phyloP scores from a whole-genome alignment of 768 basidiomycete genomes.

The Tylopilus subfusipes region DNA sequence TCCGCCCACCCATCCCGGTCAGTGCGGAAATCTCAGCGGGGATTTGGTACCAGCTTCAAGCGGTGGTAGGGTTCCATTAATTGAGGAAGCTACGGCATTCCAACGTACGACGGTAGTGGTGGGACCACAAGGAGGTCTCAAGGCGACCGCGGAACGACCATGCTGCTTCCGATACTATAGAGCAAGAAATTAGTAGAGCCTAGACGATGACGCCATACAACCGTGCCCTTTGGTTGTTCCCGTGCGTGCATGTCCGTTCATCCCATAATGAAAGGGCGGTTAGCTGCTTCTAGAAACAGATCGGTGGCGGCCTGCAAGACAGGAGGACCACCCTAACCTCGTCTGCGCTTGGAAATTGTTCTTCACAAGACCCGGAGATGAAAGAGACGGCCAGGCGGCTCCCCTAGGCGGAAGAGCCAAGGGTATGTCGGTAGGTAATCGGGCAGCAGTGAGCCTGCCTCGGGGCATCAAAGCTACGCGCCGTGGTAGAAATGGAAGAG shows the following conservation, averaged over 20 bases:
- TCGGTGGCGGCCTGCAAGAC: conserved; percentile 20
- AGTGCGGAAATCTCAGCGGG: conserved; percentile 14
- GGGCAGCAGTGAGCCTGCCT: conserved; percentile 6
- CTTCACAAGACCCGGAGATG: conserved; percentile 23
- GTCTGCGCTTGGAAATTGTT: conserved; percentile 12
- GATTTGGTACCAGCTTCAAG: conserved; percentile 1
- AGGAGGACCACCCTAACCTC: conserved; percentile 11
- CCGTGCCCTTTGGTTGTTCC: conserved; percentile 10
- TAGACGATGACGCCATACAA: conserved; percentile 1
- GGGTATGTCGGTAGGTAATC: conserved; percentile 8
- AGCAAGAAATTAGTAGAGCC: conserved; percentile 11
- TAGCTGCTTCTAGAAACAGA: conserved; percentile 6
- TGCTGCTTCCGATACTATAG: background rate
- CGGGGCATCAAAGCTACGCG: conserved; percentile 22
- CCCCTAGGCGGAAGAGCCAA: conserved; percentile 4
- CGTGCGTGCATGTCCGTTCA: conserved; percentile 7
- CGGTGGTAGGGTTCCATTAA: conserved; percentile 22
- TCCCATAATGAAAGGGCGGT: conserved; percentile 12
- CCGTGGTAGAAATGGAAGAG: conserved; percentile 22
- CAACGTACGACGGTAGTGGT: conserved; percentile 4
- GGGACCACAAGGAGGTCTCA: conserved; percentile 25
- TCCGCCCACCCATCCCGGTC: background rate
- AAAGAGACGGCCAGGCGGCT: conserved; percentile 9
- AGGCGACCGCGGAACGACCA: conserved; percentile 22
- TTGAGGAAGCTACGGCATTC: conserved; percentile 6